Percentiles rank a stretch among this genome's conserved stretches.
These are phyloP conservation scores for Aspergillus novofumigatus DNA, from an alignment of 2,329 filamentous ascomycete genomes.

Conservation along the genomic window DNA sequence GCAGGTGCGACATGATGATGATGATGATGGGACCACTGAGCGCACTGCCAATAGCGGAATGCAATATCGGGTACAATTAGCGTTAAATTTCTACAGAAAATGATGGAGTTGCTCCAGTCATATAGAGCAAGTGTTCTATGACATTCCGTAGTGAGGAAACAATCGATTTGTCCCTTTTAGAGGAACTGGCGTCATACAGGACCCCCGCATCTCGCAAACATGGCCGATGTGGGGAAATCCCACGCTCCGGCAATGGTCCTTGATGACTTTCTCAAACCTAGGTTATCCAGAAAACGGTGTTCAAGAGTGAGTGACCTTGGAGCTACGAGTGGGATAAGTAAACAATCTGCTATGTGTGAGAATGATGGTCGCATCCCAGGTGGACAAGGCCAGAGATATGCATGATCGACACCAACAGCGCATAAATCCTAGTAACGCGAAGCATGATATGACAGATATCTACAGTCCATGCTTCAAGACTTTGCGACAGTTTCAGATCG, in stretches of 20 bases:
- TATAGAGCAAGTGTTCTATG: neutral
- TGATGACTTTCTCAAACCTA: neutral
- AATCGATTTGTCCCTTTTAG: neutral
- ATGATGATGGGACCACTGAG: too few relatives aligned
- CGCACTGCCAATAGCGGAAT: neutral
- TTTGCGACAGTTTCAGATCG: neutral
- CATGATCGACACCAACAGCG: neutral
- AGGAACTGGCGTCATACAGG: neutral
- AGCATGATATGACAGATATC: too few relatives aligned
- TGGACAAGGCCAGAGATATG: neutral
- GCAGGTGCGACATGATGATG: slow-evolving; percentile 27
- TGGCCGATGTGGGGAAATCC: neutral
- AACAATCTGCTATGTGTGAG: neutral
- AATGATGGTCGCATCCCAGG: too few relatives aligned
- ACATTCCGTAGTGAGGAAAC: neutral
- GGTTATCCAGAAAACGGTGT: too few relatives aligned
- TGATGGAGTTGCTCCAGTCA: neutral
- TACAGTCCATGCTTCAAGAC: neutral
- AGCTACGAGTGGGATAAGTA: neutral
- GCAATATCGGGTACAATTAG: neutral
- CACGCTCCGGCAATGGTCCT: neutral
- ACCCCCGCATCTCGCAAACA: neutral
- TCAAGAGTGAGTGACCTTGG: neutral
- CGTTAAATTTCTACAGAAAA: neutral
- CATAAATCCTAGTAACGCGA: too few relatives aligned